These are phyloP conservation scores for Nemania abortiva DNA, from an alignment of 2,329 filamentous ascomycete species.

Conservation along the genomic window DNA sequence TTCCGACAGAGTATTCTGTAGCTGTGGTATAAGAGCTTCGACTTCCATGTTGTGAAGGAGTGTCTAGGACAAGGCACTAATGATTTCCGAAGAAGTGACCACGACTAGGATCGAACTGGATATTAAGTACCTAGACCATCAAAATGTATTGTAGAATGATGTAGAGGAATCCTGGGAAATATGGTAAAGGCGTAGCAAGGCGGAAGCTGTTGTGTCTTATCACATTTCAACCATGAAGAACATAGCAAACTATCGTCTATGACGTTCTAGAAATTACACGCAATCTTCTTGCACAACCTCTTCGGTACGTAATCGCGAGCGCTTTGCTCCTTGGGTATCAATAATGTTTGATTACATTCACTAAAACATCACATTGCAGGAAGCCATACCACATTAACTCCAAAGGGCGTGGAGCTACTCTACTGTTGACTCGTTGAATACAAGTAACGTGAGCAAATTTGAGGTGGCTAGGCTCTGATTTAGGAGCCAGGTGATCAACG, in stretches of 20 bases:
- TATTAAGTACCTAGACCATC: background rate
- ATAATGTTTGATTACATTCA: background rate
- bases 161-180: background rate
- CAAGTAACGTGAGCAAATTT: background rate
- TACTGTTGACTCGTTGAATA: background rate
- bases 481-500: background rate
- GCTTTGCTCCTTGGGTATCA: background rate
- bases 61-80: background rate
- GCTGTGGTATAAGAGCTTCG: conserved; percentile 56
- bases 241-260: conserved; percentile 6
- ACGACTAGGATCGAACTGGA: background rate
- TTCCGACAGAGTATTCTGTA: conserved; percentile 57
- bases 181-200: background rate
- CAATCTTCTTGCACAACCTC: background rate
- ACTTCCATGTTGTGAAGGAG: conserved; percentile 50
- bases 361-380: conserved; percentile 5
- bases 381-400: background rate
- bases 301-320: conserved; percentile 14
- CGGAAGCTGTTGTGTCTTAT: background rate
- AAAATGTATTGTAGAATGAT: background rate
- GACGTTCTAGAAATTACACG: conserved; percentile 5
- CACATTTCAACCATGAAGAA: background rate
- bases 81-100: background rate
- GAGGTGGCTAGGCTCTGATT: background rate
- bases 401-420: background rate